A percentile compares a stretch with the other conserved stretches of the same genome.
phyloP scores from a whole-genome alignment of 164 flowering plant species.

The Magnolia kwangsiensis region DNA sequence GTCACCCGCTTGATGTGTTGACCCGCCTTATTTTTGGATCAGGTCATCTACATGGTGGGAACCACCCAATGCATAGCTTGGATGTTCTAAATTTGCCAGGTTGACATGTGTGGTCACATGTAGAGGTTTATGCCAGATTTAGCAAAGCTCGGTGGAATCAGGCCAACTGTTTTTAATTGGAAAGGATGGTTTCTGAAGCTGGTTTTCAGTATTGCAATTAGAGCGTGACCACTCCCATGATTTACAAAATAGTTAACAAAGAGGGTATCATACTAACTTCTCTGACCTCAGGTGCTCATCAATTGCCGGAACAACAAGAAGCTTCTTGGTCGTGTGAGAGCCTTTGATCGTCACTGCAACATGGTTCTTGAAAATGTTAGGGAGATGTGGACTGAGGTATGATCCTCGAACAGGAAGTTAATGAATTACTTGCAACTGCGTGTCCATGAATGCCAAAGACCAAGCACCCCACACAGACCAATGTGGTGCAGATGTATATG shows the following conservation, averaged over 20 bases:
- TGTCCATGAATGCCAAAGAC: too few species aligned
- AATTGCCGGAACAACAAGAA: slow-evolving; percentile 88
- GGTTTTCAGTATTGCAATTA: too few species aligned
- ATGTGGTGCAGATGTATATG: not conserved
- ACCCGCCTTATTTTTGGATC: too few species aligned
- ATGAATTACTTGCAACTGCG: too few species aligned
- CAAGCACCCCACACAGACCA: not conserved
- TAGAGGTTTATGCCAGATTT: not conserved
- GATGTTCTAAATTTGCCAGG: not conserved
- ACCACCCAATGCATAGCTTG: too few species aligned
- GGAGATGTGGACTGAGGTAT: slow-evolving; percentile 97
- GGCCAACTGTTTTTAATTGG: not conserved
- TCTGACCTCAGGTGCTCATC: slow-evolving; percentile 58
- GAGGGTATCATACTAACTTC: not conserved
- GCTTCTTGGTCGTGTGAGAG: slow-evolving; percentile 85
- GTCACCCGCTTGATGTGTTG: too few species aligned
- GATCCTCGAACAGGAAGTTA: slow-evolving; percentile 2
- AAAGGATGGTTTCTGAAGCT: not conserved
- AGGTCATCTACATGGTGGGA: too few species aligned
- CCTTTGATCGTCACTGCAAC: slow-evolving; percentile 91
- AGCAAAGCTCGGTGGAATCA: not conserved
- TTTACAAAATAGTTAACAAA: not conserved
- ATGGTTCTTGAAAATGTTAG: slow-evolving; percentile 93
- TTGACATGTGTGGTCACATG: not conserved
- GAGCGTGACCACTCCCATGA: too few species aligned